phyloP scores from a whole-genome alignment of 257 asterid species.

The Ophiorrhiza pumila region DNA sequence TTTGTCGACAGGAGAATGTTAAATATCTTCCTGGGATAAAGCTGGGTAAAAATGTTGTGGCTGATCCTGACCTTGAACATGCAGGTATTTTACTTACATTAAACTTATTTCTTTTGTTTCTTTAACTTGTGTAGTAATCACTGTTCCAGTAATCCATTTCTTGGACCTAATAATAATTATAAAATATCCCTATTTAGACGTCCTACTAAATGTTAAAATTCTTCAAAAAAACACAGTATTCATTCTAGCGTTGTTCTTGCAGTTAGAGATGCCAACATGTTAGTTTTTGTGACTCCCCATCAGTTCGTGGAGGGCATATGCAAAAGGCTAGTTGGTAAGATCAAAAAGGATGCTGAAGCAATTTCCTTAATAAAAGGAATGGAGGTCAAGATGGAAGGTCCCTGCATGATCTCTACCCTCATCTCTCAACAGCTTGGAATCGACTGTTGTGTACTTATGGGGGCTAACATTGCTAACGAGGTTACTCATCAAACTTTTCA shows the following conservation, averaged over 20 bases:
- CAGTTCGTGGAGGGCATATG: slow-evolving; percentile 94
- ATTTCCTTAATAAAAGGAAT: slow-evolving; percentile 80
- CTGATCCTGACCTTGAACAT: slow-evolving; percentile 70
- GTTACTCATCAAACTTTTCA: slow-evolving; percentile 22
- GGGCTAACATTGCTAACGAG: slow-evolving; percentile 94
- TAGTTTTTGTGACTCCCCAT: slow-evolving; percentile 88
- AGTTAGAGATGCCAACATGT: slow-evolving; percentile 77
- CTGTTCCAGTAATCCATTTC: neutral
- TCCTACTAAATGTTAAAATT: no score
- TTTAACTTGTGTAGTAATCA: neutral
- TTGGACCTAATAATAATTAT: no score
- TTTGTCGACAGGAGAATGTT: slow-evolving; percentile 63
- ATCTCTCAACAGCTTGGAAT: slow-evolving; percentile 63
- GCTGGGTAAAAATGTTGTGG: slow-evolving; percentile 77
- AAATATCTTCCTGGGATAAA: slow-evolving; percentile 79
- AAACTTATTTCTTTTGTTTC: neutral
- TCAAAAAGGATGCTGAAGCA: slow-evolving; percentile 57
- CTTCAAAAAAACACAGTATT: neutral
- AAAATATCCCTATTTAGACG: neutral
- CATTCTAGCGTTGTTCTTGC: slow-evolving; percentile 17
- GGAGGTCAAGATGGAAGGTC: slow-evolving; percentile 94
- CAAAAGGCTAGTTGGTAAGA: slow-evolving; percentile 57
- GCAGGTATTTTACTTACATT: slow-evolving; percentile 56
- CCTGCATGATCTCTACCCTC: slow-evolving; percentile 84
- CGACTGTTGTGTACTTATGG: slow-evolving; percentile 80